Conservation (phyloP, 2,329 filamentous ascomycete species). For the Cryphonectria carpinicola region DNA sequence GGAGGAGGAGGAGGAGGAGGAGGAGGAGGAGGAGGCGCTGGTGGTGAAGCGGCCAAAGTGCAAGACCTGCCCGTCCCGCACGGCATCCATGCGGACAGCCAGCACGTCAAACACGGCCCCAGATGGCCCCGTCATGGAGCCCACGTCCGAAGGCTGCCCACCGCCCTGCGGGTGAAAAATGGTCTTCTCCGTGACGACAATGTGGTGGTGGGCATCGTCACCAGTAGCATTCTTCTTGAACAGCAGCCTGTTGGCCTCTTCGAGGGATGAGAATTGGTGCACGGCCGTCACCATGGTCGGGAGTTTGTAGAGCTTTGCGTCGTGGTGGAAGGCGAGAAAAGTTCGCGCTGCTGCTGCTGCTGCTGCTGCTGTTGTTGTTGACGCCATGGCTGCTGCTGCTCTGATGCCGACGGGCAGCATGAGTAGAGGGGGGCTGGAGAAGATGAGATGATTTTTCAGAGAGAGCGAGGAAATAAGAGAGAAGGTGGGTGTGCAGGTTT, state of each 20-base stretch:
- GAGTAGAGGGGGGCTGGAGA: not conserved
- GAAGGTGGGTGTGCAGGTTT: not conserved
- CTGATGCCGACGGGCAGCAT: not conserved
- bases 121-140: slow-evolving; percentile 50
- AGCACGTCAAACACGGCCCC: slow-evolving; percentile 53
- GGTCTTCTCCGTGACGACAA: slow-evolving; percentile 66
- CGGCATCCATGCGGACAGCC: slow-evolving; percentile 59
- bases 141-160: slow-evolving; percentile 72
- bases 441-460: not conserved
- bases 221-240: slow-evolving; percentile 53
- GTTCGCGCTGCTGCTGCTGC: slow-evolving; percentile 39
- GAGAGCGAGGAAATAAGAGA: not conserved
- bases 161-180: slow-evolving; percentile 78
- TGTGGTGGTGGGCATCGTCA: slow-evolving; percentile 47
- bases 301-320: slow-evolving; percentile 48
- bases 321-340: slow-evolving; percentile 49
- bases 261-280: slow-evolving; percentile 52
- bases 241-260: slow-evolving; percentile 55
- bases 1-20: too few species aligned
- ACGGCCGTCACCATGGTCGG: slow-evolving; percentile 51
- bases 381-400: slow-evolving; percentile 8
- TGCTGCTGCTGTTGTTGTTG: slow-evolving; percentile 25
- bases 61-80: slow-evolving; percentile 59
- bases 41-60: slow-evolving; percentile 70
- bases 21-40: too few species aligned